phyloP scores from a whole-genome alignment of 1,284 basidiomycete species.

The Fistulinella staudtii region DNA sequence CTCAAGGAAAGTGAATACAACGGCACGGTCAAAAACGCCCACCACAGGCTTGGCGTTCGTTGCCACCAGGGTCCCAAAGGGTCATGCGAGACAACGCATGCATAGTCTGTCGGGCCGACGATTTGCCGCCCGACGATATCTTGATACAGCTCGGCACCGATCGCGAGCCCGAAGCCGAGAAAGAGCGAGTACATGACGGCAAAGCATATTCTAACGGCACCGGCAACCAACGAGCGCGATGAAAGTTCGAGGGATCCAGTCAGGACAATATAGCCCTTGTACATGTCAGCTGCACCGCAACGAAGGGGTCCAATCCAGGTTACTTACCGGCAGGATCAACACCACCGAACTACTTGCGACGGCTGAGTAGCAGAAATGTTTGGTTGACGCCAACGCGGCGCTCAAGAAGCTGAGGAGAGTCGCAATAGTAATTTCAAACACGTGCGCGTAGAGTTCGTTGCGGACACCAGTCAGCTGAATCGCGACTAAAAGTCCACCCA shows the following conservation, averaged over 20 bases:
- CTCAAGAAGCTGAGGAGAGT: slow-evolving; percentile 79
- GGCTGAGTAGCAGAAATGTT: slow-evolving; percentile 81
- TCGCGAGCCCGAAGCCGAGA: slow-evolving; percentile 80
- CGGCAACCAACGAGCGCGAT: slow-evolving; percentile 74
- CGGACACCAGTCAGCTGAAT: slow-evolving; percentile 74
- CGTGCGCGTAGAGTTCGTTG: slow-evolving; percentile 82
- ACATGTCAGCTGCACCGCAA: slow-evolving; percentile 1
- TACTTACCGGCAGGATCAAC: slow-evolving; percentile 75
- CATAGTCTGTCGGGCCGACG: slow-evolving; percentile 56
- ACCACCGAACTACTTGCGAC: slow-evolving; percentile 86
- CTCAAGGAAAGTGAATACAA: slow-evolving; percentile 73
- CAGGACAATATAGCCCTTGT: slow-evolving; percentile 72
- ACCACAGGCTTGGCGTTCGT: slow-evolving; percentile 49
- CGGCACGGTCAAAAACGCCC: slow-evolving; percentile 81
- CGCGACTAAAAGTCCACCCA: slow-evolving; percentile 75
- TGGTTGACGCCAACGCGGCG: slow-evolving; percentile 67
- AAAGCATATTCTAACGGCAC: slow-evolving; percentile 84
- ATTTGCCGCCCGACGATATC: slow-evolving; percentile 47
- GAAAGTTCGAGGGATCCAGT: slow-evolving; percentile 80
- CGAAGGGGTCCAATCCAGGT: neutral
- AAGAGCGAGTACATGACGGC: slow-evolving; percentile 78
- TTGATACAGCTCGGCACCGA: slow-evolving; percentile 68
- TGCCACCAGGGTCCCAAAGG: slow-evolving; percentile 56
- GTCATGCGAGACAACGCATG: slow-evolving; percentile 54
- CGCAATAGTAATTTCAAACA: slow-evolving; percentile 85